A percentile compares a stretch with the other conserved stretches of the same genome.
phyloP scores from a whole-genome alignment of 1,284 basidiomycete genomes.

The Apiotrichum montevideense region DNA sequence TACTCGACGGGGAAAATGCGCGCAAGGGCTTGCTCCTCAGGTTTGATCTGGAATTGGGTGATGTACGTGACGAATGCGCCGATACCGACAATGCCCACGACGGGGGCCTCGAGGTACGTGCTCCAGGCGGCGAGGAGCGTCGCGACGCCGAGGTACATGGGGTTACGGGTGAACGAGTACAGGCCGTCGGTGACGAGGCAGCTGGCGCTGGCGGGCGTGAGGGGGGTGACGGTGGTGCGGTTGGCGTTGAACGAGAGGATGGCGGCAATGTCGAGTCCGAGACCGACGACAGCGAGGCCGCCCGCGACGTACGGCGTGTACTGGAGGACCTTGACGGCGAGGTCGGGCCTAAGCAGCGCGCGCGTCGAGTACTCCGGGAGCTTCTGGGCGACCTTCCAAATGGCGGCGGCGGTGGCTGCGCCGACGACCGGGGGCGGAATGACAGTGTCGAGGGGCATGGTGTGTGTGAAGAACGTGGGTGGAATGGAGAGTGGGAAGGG shows the following conservation, averaged over 20 bases:
- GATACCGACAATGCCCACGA: conserved; percentile 1
- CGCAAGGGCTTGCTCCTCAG: conserved; percentile 2
- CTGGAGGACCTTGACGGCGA: not conserved
- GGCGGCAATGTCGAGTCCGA: not conserved
- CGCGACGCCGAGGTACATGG: conserved; percentile 4
- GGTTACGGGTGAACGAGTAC: conserved; percentile 7
- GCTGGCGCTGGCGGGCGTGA: not conserved
- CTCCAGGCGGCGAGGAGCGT: conserved; percentile 3
- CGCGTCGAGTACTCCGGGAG: conserved; percentile 1
- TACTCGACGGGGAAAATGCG: conserved; percentile 1
- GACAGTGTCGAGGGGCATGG: conserved; percentile 6
- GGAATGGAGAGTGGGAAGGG: not conserved
- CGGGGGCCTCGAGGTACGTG: not conserved
- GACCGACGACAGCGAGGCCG: conserved; percentile 1
- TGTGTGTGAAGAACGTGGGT: not conserved
- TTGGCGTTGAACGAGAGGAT: not conserved
- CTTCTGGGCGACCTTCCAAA: not conserved
- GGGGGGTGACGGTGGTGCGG: conserved; percentile 3
- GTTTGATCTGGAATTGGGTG: conserved; percentile 8
- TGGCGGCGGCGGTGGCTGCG: not conserved
- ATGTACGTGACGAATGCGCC: conserved; percentile 4
- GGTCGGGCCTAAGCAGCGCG: not conserved
- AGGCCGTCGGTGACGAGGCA: conserved; percentile 1
- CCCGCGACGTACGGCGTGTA: conserved; percentile 1
- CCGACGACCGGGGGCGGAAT: conserved; percentile 5